Conservation (phyloP, 129 eudicot species). For the Flaveria trinervia region DNA sequence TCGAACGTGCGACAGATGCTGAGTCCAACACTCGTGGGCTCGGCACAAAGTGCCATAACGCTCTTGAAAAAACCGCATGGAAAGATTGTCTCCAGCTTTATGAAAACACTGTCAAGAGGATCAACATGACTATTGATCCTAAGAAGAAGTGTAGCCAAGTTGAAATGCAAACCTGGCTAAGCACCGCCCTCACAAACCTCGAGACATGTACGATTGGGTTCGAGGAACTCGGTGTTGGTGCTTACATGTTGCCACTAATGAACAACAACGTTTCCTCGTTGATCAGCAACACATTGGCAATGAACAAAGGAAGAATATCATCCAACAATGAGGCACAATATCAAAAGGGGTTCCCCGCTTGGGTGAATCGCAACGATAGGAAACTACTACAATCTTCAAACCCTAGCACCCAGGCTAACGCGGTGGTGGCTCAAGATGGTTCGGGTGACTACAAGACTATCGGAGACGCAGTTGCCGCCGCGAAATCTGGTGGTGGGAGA, state of each 20-base stretch:
- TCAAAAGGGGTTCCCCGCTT: slow-evolving; percentile 52
- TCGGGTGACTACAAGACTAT: slow-evolving; percentile 60
- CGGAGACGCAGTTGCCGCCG: slow-evolving; percentile 53
- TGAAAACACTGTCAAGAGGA: slow-evolving; percentile 38
- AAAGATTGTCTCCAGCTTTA: slow-evolving; percentile 66
- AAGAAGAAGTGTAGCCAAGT: slow-evolving; percentile 36
- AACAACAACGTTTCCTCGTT: slow-evolving; percentile 47
- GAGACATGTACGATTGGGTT: slow-evolving; percentile 65
- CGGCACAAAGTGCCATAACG: slow-evolving; percentile 49
- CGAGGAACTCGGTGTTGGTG: slow-evolving; percentile 44
- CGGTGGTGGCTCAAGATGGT: slow-evolving; percentile 82
- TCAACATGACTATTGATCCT: slow-evolving; percentile 59
- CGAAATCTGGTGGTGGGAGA: slow-evolving; percentile 51
- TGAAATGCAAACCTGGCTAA: slow-evolving; percentile 74
- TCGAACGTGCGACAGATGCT: slow-evolving; percentile 43
- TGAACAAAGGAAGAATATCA: slow-evolving; percentile 37
- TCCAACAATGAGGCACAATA: slow-evolving; percentile 7
- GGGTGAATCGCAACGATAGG: slow-evolving; percentile 57
- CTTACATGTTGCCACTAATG: slow-evolving; percentile 43
- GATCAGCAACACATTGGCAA: slow-evolving; percentile 59
- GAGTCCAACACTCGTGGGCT: slow-evolving; percentile 33
- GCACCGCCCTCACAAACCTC: slow-evolving; percentile 61
- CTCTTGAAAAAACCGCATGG: slow-evolving; percentile 64
- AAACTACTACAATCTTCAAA: slow-evolving; percentile 50
- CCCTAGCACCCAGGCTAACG: slow-evolving; percentile 40